phyloP scores from a whole-genome alignment of 169 alveolate genomes.

The Eimeria acervulina region DNA sequence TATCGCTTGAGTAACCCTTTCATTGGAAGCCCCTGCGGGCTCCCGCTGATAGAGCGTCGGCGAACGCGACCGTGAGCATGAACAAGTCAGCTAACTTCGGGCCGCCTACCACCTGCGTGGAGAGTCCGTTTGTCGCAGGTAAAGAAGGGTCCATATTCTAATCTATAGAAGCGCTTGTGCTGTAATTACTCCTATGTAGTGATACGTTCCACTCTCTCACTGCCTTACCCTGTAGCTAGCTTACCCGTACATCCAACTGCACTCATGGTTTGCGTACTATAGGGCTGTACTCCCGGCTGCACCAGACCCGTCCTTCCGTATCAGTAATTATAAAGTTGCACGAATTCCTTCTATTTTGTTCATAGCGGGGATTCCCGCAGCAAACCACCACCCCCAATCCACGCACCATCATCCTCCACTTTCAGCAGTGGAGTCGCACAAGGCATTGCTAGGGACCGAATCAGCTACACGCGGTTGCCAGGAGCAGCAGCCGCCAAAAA shows the following conservation, averaged over 20 bases:
- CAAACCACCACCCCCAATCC: neutral
- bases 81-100: neutral
- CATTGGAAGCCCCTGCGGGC: neutral
- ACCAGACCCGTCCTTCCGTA: neutral
- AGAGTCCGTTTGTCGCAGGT: neutral
- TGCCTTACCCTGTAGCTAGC: neutral
- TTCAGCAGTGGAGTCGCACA: neutral
- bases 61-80: neutral
- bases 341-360: neutral
- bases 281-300: neutral
- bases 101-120: neutral
- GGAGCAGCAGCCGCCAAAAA: neutral
- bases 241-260: neutral
- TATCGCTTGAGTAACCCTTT: neutral
- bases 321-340: neutral
- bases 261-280: neutral
- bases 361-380: neutral
- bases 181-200: neutral
- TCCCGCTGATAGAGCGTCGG: neutral
- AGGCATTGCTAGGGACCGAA: neutral
- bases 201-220: neutral
- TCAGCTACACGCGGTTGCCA: neutral
- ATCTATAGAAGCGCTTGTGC: neutral
- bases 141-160: neutral
- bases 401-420: neutral